A percentile compares a stretch with the other conserved stretches of the same genome.
These are phyloP conservation scores for Leptodermis oblonga DNA, from an alignment of 257 asterid species.

Conservation along the genomic window DNA sequence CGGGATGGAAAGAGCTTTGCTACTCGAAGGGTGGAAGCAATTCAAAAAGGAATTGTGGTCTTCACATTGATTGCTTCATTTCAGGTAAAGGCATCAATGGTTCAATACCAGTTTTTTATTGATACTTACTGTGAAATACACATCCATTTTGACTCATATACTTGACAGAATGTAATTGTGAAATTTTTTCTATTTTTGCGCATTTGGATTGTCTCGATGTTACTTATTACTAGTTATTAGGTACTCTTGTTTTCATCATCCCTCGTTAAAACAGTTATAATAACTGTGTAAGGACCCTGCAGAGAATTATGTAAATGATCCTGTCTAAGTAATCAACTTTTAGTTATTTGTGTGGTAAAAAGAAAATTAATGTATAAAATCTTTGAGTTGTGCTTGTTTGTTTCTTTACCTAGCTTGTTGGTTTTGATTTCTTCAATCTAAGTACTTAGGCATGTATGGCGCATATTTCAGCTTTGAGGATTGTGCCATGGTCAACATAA, in stretches of 20 bases:
- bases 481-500: background rate
- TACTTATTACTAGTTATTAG: background rate
- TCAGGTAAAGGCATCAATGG: slow-evolving; percentile 53
- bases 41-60: slow-evolving; percentile 80
- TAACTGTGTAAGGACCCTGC: background rate
- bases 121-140: background rate
- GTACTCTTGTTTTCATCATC: background rate
- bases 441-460: background rate
- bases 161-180: background rate
- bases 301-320: background rate
- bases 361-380: no score
- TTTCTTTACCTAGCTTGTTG: background rate
- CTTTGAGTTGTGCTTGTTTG: background rate
- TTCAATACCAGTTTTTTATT: background rate
- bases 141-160: background rate
- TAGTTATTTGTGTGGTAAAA: no score
- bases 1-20: slow-evolving; percentile 99
- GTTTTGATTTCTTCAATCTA: background rate
- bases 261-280: background rate
- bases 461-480: background rate
- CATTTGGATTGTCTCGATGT: no score
- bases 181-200: background rate
- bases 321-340: background rate
- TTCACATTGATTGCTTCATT: slow-evolving; percentile 81
- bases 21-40: slow-evolving; percentile 92